These are phyloP conservation scores for Elsinoe batatas DNA, from an alignment of 2,329 filamentous ascomycete genomes.

Conservation along the genomic window DNA sequence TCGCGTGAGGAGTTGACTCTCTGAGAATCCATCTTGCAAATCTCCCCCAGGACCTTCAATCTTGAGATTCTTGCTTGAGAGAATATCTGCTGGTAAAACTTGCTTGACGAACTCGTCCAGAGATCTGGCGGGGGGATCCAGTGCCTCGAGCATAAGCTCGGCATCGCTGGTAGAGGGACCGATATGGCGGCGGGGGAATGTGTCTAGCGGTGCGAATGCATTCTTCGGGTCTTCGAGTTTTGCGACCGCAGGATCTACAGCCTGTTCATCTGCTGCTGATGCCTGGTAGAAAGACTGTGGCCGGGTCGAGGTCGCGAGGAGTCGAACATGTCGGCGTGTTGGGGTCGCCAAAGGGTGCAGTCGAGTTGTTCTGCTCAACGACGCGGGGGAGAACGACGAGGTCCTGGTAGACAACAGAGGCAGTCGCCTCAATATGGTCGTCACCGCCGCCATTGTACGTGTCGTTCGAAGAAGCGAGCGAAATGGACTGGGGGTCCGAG, in stretches of 20 bases:
- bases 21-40: conserved; percentile 40
- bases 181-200: conserved; percentile 76
- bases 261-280: conserved; percentile 5
- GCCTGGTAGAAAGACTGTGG: conserved; percentile 15
- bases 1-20: conserved; percentile 48
- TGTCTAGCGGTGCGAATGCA: conserved; percentile 42
- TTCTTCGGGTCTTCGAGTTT: conserved; percentile 13
- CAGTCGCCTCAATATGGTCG: not conserved
- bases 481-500: not conserved
- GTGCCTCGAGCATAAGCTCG: conserved; percentile 65
- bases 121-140: conserved; percentile 62
- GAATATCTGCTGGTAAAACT: conserved; percentile 71
- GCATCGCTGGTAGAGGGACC: conserved; percentile 64
- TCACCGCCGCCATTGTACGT: not conserved
- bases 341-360: not conserved
- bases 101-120: conserved; percentile 77
- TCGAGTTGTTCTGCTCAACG: not conserved
- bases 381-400: not conserved
- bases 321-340: not conserved
- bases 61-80: conserved; percentile 54
- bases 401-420: not conserved
- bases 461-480: not conserved
- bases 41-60: conserved; percentile 41
- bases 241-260: not conserved
- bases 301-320: not conserved